phyloP scores from a whole-genome alignment of 192 early-diverging fungal genomes.

The Coemansia sp. region DNA sequence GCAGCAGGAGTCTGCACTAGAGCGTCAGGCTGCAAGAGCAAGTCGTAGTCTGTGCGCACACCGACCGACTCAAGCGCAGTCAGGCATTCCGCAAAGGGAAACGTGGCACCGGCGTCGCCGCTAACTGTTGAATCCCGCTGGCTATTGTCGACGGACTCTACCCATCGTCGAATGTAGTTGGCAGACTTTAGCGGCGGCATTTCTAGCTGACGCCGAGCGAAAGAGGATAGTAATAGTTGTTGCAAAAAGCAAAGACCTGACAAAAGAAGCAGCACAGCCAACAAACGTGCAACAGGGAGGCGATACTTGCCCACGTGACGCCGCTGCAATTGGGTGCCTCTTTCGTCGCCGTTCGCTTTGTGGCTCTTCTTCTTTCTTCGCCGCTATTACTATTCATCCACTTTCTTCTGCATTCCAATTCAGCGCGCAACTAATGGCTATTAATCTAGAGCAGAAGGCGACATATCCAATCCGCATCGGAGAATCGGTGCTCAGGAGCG shows the following conservation, averaged over 20 bases:
- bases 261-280: too few species aligned
- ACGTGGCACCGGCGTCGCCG: background rate
- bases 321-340: background rate
- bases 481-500: conserved; percentile 9
- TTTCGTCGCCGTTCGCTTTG: background rate
- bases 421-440: conserved; percentile 29
- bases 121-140: background rate
- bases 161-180: conserved; percentile 30
- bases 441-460: conserved; percentile 45
- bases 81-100: conserved; percentile 25
- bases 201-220: background rate
- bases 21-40: conserved; percentile 40
- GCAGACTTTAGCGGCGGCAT: conserved; percentile 39
- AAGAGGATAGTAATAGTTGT: background rate
- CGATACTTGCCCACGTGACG: too few species aligned
- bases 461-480: conserved; percentile 39
- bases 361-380: background rate
- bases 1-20: conserved; percentile 24
- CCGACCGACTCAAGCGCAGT: conserved; percentile 31
- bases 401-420: background rate
- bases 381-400: background rate
- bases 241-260: background rate
- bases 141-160: background rate
- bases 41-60: conserved; percentile 43
- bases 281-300: too few species aligned